phyloP scores from a whole-genome alignment of 2,329 filamentous ascomycete species.

The Diaporthe helianthi region DNA sequence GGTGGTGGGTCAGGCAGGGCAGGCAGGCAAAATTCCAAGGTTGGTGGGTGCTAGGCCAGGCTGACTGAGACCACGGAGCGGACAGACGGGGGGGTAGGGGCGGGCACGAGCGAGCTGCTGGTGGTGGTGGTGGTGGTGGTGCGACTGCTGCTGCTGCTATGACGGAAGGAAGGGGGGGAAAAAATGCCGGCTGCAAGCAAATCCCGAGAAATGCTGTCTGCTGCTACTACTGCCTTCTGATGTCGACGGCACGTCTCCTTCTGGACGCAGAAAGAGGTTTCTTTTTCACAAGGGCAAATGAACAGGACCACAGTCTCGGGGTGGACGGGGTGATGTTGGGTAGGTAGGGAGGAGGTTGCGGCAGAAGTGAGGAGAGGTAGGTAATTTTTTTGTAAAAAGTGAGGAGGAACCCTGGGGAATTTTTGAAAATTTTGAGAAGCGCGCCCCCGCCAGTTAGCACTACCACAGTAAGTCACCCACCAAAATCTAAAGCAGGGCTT shows the following conservation, averaged over 20 bases:
- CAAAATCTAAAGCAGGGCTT: slow-evolving; percentile 26
- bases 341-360: slow-evolving; percentile 12
- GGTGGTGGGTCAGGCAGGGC: background rate
- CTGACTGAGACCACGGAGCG: slow-evolving; percentile 20
- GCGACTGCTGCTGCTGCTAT: background rate
- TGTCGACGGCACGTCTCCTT: background rate
- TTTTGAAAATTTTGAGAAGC: slow-evolving; percentile 16
- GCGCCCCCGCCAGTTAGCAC: slow-evolving; percentile 5
- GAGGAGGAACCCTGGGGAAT: slow-evolving; percentile 19
- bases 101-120: slow-evolving; percentile 21
- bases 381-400: slow-evolving; percentile 10
- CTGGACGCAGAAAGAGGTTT: slow-evolving; percentile 1
- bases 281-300: background rate
- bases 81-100: slow-evolving; percentile 12
- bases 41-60: slow-evolving; percentile 12
- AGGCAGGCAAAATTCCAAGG: slow-evolving; percentile 15
- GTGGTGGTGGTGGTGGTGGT: no score
- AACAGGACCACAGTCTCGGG: slow-evolving; percentile 18
- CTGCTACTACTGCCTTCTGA: background rate
- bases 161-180: background rate
- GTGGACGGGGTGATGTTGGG: slow-evolving; percentile 20
- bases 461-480: slow-evolving; percentile 16
- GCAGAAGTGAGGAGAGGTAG: background rate
- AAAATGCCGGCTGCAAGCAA: slow-evolving; percentile 26
- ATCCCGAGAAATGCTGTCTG: slow-evolving; percentile 8